Evolutionary conservation across 2,329 filamentous ascomycete genomes (phyloP), one percentile per base, ranked within the genome.

Genomic region (Parascedosporium putredinis): DNA sequence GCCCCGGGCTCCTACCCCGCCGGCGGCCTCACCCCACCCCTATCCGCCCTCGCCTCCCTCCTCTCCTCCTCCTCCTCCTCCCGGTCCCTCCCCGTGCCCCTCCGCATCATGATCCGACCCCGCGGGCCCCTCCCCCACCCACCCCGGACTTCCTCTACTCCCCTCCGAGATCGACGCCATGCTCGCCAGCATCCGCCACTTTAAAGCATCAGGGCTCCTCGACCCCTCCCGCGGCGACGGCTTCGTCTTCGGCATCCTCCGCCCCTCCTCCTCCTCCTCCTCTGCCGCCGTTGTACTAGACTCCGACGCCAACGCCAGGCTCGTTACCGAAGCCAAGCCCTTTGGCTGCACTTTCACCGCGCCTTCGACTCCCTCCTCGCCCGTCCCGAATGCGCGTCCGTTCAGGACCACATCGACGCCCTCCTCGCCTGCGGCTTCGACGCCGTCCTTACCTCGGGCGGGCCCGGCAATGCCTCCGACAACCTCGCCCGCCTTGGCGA

Each of bases 21-120:
- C 1, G 77, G 75, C 43, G 77, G 77, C 6, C 66, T 74, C 14
- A 79, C 77, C 1, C 77, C 77, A 2, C 56, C 65, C 0, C 23
- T 68, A 2, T 55, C 61, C 7, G 69, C 74, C 16, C 63, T 76
- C 38, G 40, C 53, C 2, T 50, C 51, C 2, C 58, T 71, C 31
- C 31, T 55, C 27, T 36, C 12, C 16, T 40, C 29, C 24, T 12
- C 34, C 6, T 42, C 23, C 18, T 25, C 24, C 14, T 31, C 23
- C n/a, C n/a, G n/a, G n/a, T n/a, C n/a, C 54, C 55, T 18, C 29
- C 50, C 29, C 50, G 61, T 71, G 23, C 68, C 74, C 0, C 57
- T 78, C 33, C 73, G 75, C 36, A 57, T 80, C 57, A 78, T 78
- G 73, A 74, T 81, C 53, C 72, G 77, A 7, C 75, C 75, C 4